Percentiles rank a stretch among this genome's conserved stretches.
phyloP scores from a whole-genome alignment of 768 basidiomycete genomes.

The Gelatoporia subvermispora region DNA sequence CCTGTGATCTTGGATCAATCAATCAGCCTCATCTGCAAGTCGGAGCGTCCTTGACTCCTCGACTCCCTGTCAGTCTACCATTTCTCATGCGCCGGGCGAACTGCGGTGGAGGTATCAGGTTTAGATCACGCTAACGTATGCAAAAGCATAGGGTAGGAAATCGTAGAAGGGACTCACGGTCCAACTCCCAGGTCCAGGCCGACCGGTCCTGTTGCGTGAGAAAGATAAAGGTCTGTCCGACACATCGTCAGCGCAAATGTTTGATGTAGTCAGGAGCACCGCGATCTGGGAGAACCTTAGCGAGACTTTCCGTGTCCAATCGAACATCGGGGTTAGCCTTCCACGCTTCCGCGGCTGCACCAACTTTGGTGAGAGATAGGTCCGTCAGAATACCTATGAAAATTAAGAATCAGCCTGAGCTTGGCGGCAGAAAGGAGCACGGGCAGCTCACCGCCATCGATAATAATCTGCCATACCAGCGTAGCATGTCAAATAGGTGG shows the following conservation, averaged over 20 bases:
- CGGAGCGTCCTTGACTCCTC: too few relatives aligned
- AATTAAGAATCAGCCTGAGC: neutral
- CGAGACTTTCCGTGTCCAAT: slow-evolving; percentile 63
- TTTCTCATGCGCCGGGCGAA: slow-evolving; percentile 49
- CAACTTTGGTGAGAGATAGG: slow-evolving; percentile 19
- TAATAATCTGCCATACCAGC: slow-evolving; percentile 47
- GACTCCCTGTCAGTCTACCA: too few relatives aligned
- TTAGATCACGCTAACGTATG: neutral
- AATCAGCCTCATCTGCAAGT: too few relatives aligned
- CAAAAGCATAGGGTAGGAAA: too few relatives aligned
- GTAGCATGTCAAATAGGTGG: too few relatives aligned
- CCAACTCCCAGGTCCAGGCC: slow-evolving; percentile 75
- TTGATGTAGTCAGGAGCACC: neutral
- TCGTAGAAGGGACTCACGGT: slow-evolving; percentile 60
- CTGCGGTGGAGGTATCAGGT: slow-evolving; percentile 15
- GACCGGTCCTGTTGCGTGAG: slow-evolving; percentile 65
- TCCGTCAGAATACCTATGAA: slow-evolving; percentile 33
- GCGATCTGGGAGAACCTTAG: slow-evolving; percentile 40
- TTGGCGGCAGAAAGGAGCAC: neutral
- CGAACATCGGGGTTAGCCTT: slow-evolving; percentile 39
- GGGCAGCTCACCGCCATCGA: slow-evolving; percentile 51
- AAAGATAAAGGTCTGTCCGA: slow-evolving; percentile 55
- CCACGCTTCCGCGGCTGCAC: slow-evolving; percentile 27
- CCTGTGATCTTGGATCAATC: too few relatives aligned
- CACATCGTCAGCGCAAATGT: too few relatives aligned